Percentiles rank a stretch among this genome's conserved stretches.
Conservation (phyloP, 2,329 filamentous ascomycete species). For the Dothideomycetidae sp. region DNA sequence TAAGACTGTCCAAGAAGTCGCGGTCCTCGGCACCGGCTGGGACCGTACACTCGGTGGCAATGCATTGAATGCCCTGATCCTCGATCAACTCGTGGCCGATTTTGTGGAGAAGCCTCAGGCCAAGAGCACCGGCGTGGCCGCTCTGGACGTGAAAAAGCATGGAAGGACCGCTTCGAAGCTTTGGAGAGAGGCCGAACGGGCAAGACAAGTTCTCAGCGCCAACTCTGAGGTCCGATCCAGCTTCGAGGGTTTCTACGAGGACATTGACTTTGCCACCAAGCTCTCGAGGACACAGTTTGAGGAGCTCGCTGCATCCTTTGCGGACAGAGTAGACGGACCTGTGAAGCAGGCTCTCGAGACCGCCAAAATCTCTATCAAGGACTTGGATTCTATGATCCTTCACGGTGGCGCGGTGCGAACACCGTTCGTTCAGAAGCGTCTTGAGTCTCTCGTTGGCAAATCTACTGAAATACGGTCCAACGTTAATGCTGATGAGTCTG, state of each 20-base stretch:
- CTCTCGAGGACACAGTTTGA: conserved; percentile 70
- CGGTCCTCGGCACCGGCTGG: conserved; percentile 75
- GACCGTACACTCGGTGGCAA: conserved; percentile 84
- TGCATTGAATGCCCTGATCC: conserved; percentile 70
- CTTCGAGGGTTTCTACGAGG: conserved; percentile 83
- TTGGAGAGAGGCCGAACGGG: conserved; percentile 78
- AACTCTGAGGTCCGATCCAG: conserved; percentile 68
- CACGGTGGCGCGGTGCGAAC: conserved; percentile 84
- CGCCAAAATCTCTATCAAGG: conserved; percentile 56
- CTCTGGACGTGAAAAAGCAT: conserved; percentile 53
- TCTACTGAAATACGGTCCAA: conserved; percentile 75
- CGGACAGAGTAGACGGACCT: conserved; percentile 51
- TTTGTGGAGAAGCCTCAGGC: conserved; percentile 54
- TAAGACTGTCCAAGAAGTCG: conserved; percentile 94
- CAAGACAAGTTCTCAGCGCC: conserved; percentile 82
- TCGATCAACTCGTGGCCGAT: conserved; percentile 74
- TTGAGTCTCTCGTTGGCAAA: conserved; percentile 60
- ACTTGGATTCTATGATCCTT: conserved; percentile 82
- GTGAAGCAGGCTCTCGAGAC: conserved; percentile 60
- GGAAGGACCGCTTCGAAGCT: conserved; percentile 79
- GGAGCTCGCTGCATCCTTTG: conserved; percentile 53
- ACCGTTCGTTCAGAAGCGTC: conserved; percentile 80
- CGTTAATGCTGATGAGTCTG: conserved; percentile 93
- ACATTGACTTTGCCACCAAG: conserved; percentile 89
- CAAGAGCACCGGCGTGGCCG: conserved; percentile 48